These are phyloP conservation scores for Alternaria incomplexa DNA, from an alignment of 2,329 filamentous ascomycete genomes.

Conservation along the genomic window DNA sequence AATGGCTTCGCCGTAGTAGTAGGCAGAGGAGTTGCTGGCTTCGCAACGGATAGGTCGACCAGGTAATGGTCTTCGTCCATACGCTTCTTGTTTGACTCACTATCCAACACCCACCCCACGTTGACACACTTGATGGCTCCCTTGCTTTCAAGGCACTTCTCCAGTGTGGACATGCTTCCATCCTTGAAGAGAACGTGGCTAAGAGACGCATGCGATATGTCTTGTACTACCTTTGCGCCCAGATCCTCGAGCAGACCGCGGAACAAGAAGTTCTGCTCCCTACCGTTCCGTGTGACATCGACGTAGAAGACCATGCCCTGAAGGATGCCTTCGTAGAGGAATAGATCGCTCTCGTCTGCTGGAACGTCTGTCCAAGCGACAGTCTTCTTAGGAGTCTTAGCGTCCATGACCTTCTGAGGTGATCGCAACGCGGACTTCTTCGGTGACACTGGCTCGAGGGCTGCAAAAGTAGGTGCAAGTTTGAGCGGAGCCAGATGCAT, in stretches of 20 bases:
- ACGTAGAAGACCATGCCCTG: conserved; percentile 77
- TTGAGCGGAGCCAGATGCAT: conserved; percentile 25
- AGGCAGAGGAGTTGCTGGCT: conserved; percentile 26
- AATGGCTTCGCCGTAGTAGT: conserved; percentile 28
- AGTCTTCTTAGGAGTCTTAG: conserved; percentile 46
- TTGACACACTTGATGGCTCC: conserved; percentile 85
- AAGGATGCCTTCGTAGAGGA: conserved; percentile 35
- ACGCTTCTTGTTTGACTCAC: conserved; percentile 43
- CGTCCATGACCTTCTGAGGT: conserved; percentile 36
- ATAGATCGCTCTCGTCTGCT: conserved; percentile 26
- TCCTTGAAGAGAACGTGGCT: conserved; percentile 93
- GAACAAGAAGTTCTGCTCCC: conserved; percentile 66
- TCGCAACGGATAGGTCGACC: conserved; percentile 35
- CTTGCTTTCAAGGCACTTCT: conserved; percentile 75
- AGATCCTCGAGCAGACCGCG: conserved; percentile 79
- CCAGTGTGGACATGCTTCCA: conserved; percentile 77
- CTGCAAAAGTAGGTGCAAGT: conserved; percentile 11
- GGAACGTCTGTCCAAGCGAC: conserved; percentile 40
- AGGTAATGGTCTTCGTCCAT: conserved; percentile 43
- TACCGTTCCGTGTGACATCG: conserved; percentile 82
- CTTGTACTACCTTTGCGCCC: conserved; percentile 78
- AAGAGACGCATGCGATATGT: conserved; percentile 72
- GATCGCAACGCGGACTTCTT: conserved; percentile 46
- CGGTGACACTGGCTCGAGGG: conserved; percentile 26
- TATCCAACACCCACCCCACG: conserved; percentile 83